Evolutionary conservation across 1,139 yeast species (phyloP).

Genomic region (Blastobotrys illinoisensis): DNA sequence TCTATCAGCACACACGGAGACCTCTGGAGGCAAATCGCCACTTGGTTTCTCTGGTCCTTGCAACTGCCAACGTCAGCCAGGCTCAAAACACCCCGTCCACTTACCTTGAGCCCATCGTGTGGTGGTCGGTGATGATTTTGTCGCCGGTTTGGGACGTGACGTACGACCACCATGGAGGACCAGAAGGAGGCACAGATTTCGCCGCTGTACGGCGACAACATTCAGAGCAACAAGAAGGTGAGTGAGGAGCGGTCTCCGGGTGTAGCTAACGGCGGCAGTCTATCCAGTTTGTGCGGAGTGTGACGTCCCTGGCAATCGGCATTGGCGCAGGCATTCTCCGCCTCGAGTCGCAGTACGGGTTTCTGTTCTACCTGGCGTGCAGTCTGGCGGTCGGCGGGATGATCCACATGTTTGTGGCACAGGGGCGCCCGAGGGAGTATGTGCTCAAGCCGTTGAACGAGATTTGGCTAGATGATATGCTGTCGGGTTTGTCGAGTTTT

Average conservation of each 20-base stretch:
- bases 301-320: slow-evolving; percentile 62
- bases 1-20: slow-evolving; percentile 94
- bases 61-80: slow-evolving; percentile 47
- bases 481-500: slow-evolving; percentile 60
- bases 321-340: slow-evolving; percentile 67
- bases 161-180: background rate
- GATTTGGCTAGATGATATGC: slow-evolving; percentile 50
- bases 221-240: slow-evolving; percentile 17
- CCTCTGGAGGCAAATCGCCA: slow-evolving; percentile 90
- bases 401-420: slow-evolving; percentile 42
- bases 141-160: slow-evolving; percentile 2
- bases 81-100: slow-evolving; percentile 1
- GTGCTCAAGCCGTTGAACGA: slow-evolving; percentile 52
- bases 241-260: slow-evolving; percentile 1
- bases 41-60: slow-evolving; percentile 85
- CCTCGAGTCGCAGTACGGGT: slow-evolving; percentile 60
- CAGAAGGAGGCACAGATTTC: slow-evolving; percentile 13
- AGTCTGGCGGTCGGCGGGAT: slow-evolving; percentile 42
- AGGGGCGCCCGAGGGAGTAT: slow-evolving; percentile 42
- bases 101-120: slow-evolving; percentile 21
- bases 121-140: slow-evolving; percentile 1
- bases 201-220: slow-evolving; percentile 19
- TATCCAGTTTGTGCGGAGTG: slow-evolving; percentile 53
- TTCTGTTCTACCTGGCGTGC: slow-evolving; percentile 50
- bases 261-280: slow-evolving; percentile 24